These are phyloP conservation scores for Triangularia verruculosa DNA, from an alignment of 2,329 filamentous ascomycete genomes.

Conservation along the genomic window DNA sequence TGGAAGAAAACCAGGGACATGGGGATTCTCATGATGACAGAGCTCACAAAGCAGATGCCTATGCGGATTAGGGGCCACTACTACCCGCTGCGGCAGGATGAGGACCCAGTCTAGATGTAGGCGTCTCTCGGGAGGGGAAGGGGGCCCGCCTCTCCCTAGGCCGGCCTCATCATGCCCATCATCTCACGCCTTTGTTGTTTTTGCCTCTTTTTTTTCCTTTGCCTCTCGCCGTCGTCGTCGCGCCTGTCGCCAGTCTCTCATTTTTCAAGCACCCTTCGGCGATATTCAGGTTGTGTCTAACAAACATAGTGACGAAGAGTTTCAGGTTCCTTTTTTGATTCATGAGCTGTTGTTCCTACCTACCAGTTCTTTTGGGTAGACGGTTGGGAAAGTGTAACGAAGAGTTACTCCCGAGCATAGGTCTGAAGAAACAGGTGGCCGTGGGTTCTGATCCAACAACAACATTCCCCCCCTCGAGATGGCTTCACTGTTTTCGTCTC, in stretches of 20 bases:
- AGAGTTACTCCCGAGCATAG: neutral
- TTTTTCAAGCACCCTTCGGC: neutral
- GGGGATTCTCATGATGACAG: neutral
- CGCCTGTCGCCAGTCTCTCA: neutral
- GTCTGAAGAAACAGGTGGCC: too few relatives aligned
- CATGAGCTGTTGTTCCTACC: neutral
- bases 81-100: neutral
- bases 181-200: neutral
- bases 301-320: neutral
- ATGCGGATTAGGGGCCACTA: neutral
- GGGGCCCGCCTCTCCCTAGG: neutral
- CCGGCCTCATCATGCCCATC: neutral
- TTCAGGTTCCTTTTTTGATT: neutral
- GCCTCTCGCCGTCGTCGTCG: neutral
- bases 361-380: neutral
- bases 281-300: neutral
- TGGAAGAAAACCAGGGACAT: neutral
- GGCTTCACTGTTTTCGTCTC: conserved; percentile 13
- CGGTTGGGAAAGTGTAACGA: neutral
- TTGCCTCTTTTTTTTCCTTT: neutral
- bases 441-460: too few relatives aligned
- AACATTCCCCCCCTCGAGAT: conserved; percentile 7
- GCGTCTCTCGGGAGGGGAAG: neutral
- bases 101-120: neutral
- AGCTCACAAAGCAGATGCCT: neutral